Evolutionary conservation across 2,329 filamentous ascomycete species (phyloP), one percentile per base, ranked within the genome.

Genomic region (Aureobasidium uvarum): DNA sequence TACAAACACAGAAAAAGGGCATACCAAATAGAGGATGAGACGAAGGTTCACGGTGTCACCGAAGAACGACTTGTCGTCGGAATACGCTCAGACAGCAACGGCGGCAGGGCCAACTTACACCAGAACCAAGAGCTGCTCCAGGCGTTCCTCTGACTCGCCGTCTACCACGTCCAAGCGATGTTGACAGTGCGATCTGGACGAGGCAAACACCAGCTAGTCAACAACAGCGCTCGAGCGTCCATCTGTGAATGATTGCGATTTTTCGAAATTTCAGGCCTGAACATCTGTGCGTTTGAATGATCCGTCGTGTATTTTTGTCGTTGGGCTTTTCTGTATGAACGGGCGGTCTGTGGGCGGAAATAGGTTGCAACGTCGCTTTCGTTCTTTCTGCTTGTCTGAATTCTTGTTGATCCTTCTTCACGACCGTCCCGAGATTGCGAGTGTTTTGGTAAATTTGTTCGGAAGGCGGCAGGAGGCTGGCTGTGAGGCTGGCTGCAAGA

Each of bases 31-130:
- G 38, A 58, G 14, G 39, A 45, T 5, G 39, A 58, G 39, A 45
- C 20, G 54, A 45, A n/a, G 20, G 25, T 58, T 58, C 20, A 39
- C 16, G 38, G 54, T 25, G 39, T 43, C 38, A 25, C 14, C 16
- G 23, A 28, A 45, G 56, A 51, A 51, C 23, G 36, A 52, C 28
- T 45, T 52, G 45, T 62, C 59, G 59, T 62, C 46, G 20, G 16
- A 31, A 20, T 52, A 62, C 59, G 59, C 59, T 62, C 59, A 52
- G 46, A 28, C n/a, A 41, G 59, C 25, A 54, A 38, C 59, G 59
- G 58, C 46, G 58, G 33, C 45, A 46, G 31, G 45, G 46, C 45
- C 45, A 41, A 11, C 23, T 43, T 20, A 25, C 41, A 48, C 43
- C 11, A n/a, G n/a, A 48, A 25, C 11, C n/a, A 38, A 48, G 13